phyloP scores from a whole-genome alignment of 2,329 filamentous ascomycete species.

The Ophiocordyceps polyrhachis-furcata region DNA sequence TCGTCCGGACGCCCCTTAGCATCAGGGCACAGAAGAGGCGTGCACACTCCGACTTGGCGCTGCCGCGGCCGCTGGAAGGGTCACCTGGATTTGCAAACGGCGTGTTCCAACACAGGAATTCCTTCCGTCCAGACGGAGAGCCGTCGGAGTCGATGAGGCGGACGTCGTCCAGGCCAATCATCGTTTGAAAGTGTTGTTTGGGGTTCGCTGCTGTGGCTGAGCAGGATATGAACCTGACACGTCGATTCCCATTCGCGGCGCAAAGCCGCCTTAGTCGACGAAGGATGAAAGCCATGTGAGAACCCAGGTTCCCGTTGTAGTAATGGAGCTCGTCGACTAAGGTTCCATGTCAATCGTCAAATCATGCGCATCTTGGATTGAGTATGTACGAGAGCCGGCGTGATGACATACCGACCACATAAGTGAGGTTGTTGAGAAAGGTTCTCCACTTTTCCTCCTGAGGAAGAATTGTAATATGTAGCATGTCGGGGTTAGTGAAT shows the following conservation, averaged over 20 bases:
- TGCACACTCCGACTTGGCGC: slow-evolving; percentile 69
- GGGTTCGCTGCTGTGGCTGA: slow-evolving; percentile 95
- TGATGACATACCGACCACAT: slow-evolving; percentile 48
- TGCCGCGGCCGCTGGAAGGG: slow-evolving; percentile 68
- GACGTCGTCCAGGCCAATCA: slow-evolving; percentile 79
- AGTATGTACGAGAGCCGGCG: not conserved
- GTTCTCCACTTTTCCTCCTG: slow-evolving; percentile 79
- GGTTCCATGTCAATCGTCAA: not conserved
- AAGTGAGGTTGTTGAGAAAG: slow-evolving; percentile 76
- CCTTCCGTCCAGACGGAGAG: slow-evolving; percentile 74
- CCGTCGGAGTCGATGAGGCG: slow-evolving; percentile 78
- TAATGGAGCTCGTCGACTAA: slow-evolving; percentile 83
- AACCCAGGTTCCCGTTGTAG: slow-evolving; percentile 87
- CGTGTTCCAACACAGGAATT: slow-evolving; percentile 96
- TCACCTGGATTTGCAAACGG: slow-evolving; percentile 82
- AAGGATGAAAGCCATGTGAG: slow-evolving; percentile 92
- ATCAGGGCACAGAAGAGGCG: slow-evolving; percentile 81
- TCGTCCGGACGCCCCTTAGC: slow-evolving; percentile 71
- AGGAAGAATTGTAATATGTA: slow-evolving; percentile 83
- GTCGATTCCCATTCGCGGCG: slow-evolving; percentile 69
- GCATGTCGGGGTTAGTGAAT: slow-evolving; percentile 96
- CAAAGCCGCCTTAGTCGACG: slow-evolving; percentile 72
- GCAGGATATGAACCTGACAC: slow-evolving; percentile 82
- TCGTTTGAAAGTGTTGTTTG: slow-evolving; percentile 72
- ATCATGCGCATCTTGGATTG: not conserved